These are phyloP conservation scores for Aschersonia sp. DNA, from an alignment of 2,329 filamentous ascomycete species.

Conservation along the genomic window DNA sequence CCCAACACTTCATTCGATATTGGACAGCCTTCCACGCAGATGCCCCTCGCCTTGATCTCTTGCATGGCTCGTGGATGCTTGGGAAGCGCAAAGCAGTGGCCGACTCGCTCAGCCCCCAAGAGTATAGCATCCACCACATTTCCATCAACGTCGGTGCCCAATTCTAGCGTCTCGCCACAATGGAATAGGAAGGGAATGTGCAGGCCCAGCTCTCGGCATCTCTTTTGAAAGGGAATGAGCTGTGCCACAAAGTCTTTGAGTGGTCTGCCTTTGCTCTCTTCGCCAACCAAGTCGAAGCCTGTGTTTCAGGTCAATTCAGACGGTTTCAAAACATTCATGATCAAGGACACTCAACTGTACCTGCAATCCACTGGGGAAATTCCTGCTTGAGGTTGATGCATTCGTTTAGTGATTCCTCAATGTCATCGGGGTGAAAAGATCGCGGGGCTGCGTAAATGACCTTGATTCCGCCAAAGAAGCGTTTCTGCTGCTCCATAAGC, in stretches of 20 bases:
- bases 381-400: constrained; percentile 44
- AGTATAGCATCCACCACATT: constrained; percentile 57
- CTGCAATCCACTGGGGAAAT: constrained; percentile 47
- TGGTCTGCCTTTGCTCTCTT: constrained; percentile 47
- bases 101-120: constrained; percentile 53
- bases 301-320: background rate
- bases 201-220: constrained; percentile 30
- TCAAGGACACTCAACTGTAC: constrained; percentile 16
- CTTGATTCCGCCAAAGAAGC: constrained; percentile 49
- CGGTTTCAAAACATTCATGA: background rate
- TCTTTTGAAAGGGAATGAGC: constrained; percentile 39
- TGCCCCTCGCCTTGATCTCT: constrained; percentile 44
- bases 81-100: constrained; percentile 57
- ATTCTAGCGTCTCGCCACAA: constrained; percentile 60
- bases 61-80: constrained; percentile 54
- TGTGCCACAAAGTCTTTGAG: constrained; percentile 39
- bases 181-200: constrained; percentile 64
- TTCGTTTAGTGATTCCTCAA: constrained; percentile 40
- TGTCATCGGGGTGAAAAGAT: constrained; percentile 33
- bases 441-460: constrained; percentile 59
- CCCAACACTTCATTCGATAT: constrained; percentile 67
- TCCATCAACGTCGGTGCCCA: constrained; percentile 47
- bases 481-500: constrained; percentile 10
- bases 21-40: constrained; percentile 64
- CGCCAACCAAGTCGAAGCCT: constrained; percentile 59